Base-by-base conservation (phyloP, 2,329 filamentous ascomycete species). In the Incumbomyces delicatus region DNA sequence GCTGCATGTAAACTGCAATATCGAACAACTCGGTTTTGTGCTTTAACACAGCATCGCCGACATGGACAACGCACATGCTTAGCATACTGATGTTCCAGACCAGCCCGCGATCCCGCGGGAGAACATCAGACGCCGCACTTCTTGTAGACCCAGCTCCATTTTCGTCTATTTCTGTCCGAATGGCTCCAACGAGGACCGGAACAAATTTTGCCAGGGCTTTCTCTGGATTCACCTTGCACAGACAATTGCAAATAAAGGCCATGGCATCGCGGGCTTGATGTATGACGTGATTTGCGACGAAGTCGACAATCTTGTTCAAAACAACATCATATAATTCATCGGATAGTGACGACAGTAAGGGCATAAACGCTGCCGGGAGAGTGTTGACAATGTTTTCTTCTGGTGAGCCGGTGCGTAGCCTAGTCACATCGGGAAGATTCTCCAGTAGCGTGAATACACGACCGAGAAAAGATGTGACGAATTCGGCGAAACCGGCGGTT, bases 301-400 rank as follows among this genome's bases (percentile, higher is more conserved):
- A 98, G 29, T 86, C 80, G 2, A 88, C 85, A 57, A 98, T 80
- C 71, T 96, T 96, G 50, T 94, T 85, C 42, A 98, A 69, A 0
- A 87, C 87, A 61, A 92, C 78, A 59, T 96, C 92, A 59, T 94
- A 98, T 10, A 96, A 77, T 60, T 95, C 88, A 0, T 90, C 87
- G 0, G 92, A 96, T 18, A 98, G 71, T 0, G 89, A 87, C 1
- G 90, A 85, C 54, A 98, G 85, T 35, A 98, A 71, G 2, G 92
- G 92, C 44, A 87, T 88, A 52, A 98, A 80, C 0, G 92, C 88
- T 6, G 90, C 87, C 2, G 92, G 92, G 17, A 98, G 69, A 1
- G 89, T 94, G 61, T 96, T 96, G 61, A 96, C 89, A 40, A 98
- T 88, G 58, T 89, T 95, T 59, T 98, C 94, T 64, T 98, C 92